Percentiles rank a stretch among this genome's conserved stretches.
Evolutionary conservation across 345 rosid genomes (phyloP).

Genomic region (Ceriops tagal): DNA sequence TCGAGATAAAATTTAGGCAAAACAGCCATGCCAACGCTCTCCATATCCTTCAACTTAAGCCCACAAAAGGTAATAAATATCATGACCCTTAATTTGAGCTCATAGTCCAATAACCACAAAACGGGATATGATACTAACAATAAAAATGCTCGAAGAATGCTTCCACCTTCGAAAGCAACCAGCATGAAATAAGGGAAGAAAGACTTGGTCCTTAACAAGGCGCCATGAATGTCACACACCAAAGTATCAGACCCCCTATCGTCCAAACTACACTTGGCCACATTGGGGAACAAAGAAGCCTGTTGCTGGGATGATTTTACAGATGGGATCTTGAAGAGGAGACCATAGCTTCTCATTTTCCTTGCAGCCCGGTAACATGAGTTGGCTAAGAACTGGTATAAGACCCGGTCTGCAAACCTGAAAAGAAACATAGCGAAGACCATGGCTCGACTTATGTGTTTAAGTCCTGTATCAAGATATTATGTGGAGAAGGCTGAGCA

Average conservation of each 20-base stretch:
- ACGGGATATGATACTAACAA: conserved; percentile 55
- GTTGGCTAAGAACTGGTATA: conserved; percentile 54
- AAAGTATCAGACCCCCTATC: conserved; percentile 32
- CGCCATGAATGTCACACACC: conserved; percentile 68
- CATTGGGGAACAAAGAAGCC: conserved; percentile 10
- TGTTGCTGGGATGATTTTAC: conserved; percentile 31
- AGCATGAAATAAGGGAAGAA: conserved; percentile 97
- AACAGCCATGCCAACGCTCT: conserved; percentile 68
- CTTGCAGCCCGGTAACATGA: conserved; percentile 61
- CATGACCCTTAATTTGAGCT: conserved; percentile 50
- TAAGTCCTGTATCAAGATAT: neutral
- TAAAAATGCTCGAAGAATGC: conserved; percentile 60
- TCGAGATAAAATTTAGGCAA: conserved; percentile 91
- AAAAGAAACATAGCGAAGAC: conserved; percentile 47
- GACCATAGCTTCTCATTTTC: conserved; percentile 56
- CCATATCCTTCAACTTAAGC: conserved; percentile 51
- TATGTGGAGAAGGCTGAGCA: neutral
- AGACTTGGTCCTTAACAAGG: conserved; percentile 48
- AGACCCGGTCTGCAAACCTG: conserved; percentile 57
- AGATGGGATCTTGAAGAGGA: conserved; percentile 39
- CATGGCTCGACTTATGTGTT: conserved; percentile 31
- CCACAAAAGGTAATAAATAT: conserved; percentile 76
- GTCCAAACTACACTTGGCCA: conserved; percentile 32
- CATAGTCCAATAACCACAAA: conserved; percentile 52
- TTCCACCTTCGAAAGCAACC: conserved; percentile 85